A percentile compares a stretch with the other conserved stretches of the same genome.
These are phyloP conservation scores for Lyophyllum atratum DNA, from an alignment of 768 basidiomycete genomes.

Conservation along the genomic window DNA sequence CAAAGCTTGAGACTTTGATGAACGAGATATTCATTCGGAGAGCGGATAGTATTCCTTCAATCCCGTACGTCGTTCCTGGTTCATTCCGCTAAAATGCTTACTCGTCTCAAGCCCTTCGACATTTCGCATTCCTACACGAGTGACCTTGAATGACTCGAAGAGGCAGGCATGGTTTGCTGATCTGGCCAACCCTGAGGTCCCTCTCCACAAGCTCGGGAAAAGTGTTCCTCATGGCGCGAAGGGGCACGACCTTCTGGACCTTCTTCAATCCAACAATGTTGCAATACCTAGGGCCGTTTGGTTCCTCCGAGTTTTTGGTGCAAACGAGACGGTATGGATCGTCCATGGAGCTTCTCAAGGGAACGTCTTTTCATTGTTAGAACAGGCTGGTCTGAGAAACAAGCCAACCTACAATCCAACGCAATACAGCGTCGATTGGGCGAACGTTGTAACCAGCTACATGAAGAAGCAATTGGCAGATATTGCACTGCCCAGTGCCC, in stretches of 20 bases:
- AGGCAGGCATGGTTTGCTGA: slow-evolving; percentile 84
- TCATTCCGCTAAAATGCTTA: background rate
- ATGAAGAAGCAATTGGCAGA: slow-evolving; percentile 82
- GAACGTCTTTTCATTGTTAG: slow-evolving; percentile 4
- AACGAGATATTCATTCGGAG: slow-evolving; percentile 71
- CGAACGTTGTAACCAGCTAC: slow-evolving; percentile 76
- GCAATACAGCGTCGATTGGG: slow-evolving; percentile 86
- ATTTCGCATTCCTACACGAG: slow-evolving; percentile 81
- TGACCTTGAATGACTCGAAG: slow-evolving; percentile 78
- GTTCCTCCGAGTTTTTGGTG: slow-evolving; percentile 86
- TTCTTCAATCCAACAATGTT: slow-evolving; percentile 75
- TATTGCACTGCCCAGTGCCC: slow-evolving; percentile 78
- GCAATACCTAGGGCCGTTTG: slow-evolving; percentile 83
- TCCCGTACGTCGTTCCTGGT: slow-evolving; percentile 56
- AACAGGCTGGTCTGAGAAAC: slow-evolving; percentile 67
- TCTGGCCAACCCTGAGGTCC: slow-evolving; percentile 78
- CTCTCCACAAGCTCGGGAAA: slow-evolving; percentile 79
- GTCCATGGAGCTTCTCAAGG: background rate
- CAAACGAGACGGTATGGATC: slow-evolving; percentile 73
- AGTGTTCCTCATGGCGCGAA: slow-evolving; percentile 87
- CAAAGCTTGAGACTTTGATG: slow-evolving; percentile 73
- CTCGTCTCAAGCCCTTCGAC: slow-evolving; percentile 50
- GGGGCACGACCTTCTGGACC: slow-evolving; percentile 80
- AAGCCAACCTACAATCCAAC: slow-evolving; percentile 81
- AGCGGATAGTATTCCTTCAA: slow-evolving; percentile 51